Base-by-base conservation (phyloP, 179 eudicot genomes). In the Silene coronaria region DNA sequence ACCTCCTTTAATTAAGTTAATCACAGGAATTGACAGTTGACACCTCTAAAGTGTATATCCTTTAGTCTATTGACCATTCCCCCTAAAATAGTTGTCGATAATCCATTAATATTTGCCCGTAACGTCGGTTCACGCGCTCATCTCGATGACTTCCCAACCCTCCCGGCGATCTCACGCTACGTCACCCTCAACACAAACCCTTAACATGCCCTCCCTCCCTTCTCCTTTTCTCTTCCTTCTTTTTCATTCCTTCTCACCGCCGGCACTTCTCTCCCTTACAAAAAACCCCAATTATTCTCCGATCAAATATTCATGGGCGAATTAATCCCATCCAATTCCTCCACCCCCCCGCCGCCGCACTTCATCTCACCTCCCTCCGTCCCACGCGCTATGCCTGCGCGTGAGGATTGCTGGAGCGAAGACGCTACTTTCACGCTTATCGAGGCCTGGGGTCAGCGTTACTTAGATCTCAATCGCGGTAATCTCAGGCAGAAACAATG, bases 331-430 rank as follows among this genome's bases (percentile, higher is more conserved):
- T 38, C 53, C 17, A 67, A 68, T 21, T 73, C 80, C 13, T 62
- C 78, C 19, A 64, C 78, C 1, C 81, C 77, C 10, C 74, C 82
- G 19, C 71, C 60, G 10, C 26, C 23, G 2, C 71, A 67, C 27
- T 45, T 72, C 77, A 6, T 34, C 72, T 22, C 78, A 0, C 74
- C 77, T 8, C 46, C 69, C 3, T 8, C 75, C 26, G 22, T 64
- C 7, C 78, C 81, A 3, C 80, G 88, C 4, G 19, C 75, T 5
- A 57, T 70, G 27, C 89, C 87, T 26, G 82, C 77, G 14, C 70
- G 91, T 0, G 91, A 89, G n/a, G 91, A 89, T 45, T 89, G 91
- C 48, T 89, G 93, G 93, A 80, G 84, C 77, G 86, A 84, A 63
- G 91, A 80, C 1, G 93, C 93, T 0, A 89, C 93, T 0, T 76